Evolutionary conservation across 2,329 filamentous ascomycete species (phyloP), one percentile per base, ranked within the genome.

Genomic region (Scortechinia acanthostroma): DNA sequence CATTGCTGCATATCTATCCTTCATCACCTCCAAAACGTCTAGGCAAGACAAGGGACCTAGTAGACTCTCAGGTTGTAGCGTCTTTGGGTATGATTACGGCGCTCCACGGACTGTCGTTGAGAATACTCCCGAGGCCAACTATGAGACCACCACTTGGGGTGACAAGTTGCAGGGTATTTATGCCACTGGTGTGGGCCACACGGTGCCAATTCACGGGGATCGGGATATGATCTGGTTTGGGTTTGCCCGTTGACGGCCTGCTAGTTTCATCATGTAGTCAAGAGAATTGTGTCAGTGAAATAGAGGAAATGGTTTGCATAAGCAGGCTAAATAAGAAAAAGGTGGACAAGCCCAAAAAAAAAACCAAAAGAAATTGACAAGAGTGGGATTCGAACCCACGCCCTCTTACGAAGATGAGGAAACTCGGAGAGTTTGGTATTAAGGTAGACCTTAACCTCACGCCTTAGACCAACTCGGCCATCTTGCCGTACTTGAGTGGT

Each of bases 311-410:
- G 19, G 10, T 17, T 33, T 13, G 33, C 37, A 35, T 44, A 21
- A 35, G n/a, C 35, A 3, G 22, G 19, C 20, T n/a, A 4, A 46
- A 44, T 3, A 3, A 46, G 33, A 33, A 4, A 46, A 23, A 45
- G 23, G n/a, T 28, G 15, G 46, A 47, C 45, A 33, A 45, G 43
- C 21, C 21, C 45, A 45, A 54, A 49, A 52, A 49, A 48, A n/a
- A 21, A 47, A 33, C 22, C 22, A 19, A 30, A 16, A 43, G 25
- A 22, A 43, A 30, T 10, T 55, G 52, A 53, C 49, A 46, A 53
- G 50, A 53, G 52, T 53, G 52, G 52, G 52, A 55, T 52, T 55
- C 52, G 52, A 55, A 55, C 52, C 52, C 52, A 53, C 51, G 51
- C 48, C 49, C 48, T 46, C 48, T 51, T 51, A 43, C 49, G 48